Evolutionary conservation across 192 early-diverging fungal genomes (phyloP).

Genomic region (Borealophlyctis nickersoniae): DNA sequence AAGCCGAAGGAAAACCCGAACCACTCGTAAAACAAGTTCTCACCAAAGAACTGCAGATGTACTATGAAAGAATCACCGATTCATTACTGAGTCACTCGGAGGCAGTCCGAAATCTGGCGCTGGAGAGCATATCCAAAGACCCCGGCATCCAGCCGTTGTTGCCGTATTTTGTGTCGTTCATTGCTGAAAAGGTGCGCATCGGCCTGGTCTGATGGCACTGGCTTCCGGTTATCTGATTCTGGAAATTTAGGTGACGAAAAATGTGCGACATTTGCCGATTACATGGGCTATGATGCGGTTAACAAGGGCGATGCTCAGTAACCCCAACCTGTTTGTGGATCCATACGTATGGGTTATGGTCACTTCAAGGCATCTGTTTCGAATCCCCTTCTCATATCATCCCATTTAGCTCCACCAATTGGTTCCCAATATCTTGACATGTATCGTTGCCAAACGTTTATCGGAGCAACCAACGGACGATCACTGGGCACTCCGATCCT

Average conservation of each 20-base stretch:
- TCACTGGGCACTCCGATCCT: slow-evolving; percentile 81
- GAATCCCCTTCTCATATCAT: neutral
- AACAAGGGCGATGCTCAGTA: slow-evolving; percentile 74
- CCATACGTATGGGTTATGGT: slow-evolving; percentile 71
- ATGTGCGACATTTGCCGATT: slow-evolving; percentile 68
- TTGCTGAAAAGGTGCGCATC: slow-evolving; percentile 70
- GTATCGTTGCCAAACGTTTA: slow-evolving; percentile 81
- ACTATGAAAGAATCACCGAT: slow-evolving; percentile 88
- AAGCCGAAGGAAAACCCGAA: neutral
- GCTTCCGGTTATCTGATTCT: neutral
- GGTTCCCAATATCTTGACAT: slow-evolving; percentile 89
- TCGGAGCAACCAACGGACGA: slow-evolving; percentile 66
- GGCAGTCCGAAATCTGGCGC: slow-evolving; percentile 66
- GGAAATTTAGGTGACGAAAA: slow-evolving; percentile 63
- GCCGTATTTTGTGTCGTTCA: slow-evolving; percentile 93
- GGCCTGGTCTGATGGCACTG: too few relatives aligned
- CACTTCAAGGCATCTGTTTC: neutral
- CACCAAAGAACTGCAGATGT: slow-evolving; percentile 90
- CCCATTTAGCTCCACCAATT: slow-evolving; percentile 83
- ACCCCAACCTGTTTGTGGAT: slow-evolving; percentile 87
- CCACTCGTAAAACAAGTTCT: slow-evolving; percentile 85
- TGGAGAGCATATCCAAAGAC: slow-evolving; percentile 81
- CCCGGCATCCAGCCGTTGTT: slow-evolving; percentile 92
- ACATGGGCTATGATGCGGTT: slow-evolving; percentile 77
- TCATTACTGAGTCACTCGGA: slow-evolving; percentile 68